Percentiles rank a stretch among this genome's conserved stretches.
phyloP scores from a whole-genome alignment of 2,329 filamentous ascomycete genomes.

The Aspergillus ustus region DNA sequence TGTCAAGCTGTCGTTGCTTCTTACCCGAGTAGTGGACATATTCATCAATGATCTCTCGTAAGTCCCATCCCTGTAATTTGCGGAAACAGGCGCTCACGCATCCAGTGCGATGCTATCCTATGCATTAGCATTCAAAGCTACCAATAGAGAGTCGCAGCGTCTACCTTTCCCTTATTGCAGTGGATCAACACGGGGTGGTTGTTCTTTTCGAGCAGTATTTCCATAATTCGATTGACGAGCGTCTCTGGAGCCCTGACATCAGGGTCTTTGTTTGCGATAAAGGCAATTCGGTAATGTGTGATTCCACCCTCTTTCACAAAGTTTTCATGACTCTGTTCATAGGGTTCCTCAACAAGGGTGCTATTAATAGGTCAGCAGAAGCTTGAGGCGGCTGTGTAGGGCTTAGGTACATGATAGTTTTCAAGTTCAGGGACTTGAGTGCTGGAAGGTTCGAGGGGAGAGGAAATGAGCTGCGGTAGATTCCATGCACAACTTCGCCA shows the following conservation, averaged over 20 bases:
- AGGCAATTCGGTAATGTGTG: conserved; percentile 73
- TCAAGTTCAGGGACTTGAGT: conserved; percentile 69
- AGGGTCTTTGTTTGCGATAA: conserved; percentile 85
- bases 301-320: conserved; percentile 73
- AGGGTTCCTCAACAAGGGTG: conserved; percentile 67
- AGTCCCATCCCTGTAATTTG: conserved; percentile 71
- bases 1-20: conserved; percentile 51
- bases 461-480: conserved; percentile 86
- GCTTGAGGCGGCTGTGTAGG: not conserved
- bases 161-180: conserved; percentile 86
- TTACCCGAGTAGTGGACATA: conserved; percentile 66
- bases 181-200: conserved; percentile 86
- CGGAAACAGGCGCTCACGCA: conserved; percentile 83
- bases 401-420: conserved; percentile 73
- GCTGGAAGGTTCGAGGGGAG: conserved; percentile 71
- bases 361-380: conserved; percentile 40
- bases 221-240: conserved; percentile 73
- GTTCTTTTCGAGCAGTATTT: conserved; percentile 69
- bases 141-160: conserved; percentile 18
- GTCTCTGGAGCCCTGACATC: conserved; percentile 65
- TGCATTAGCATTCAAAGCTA: conserved; percentile 4
- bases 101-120: conserved; percentile 75
- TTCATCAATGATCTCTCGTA: conserved; percentile 68
- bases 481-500: conserved; percentile 70
- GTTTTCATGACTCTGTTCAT: conserved; percentile 50